Base-by-base conservation (phyloP, 73 alveolate genomes). In the Paraurostyla sp. region DNA sequence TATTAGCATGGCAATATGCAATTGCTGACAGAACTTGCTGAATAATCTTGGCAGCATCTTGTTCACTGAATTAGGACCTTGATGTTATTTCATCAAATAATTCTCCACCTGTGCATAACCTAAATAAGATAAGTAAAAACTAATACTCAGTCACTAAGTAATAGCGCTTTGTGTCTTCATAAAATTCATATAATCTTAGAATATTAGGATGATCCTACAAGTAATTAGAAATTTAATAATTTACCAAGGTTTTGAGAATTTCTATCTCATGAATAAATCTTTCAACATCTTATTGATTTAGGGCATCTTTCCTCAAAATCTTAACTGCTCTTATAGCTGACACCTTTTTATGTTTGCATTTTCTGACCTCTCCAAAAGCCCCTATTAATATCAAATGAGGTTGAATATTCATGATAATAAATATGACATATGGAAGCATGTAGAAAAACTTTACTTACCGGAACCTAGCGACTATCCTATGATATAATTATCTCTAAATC, bases 191-290 rank as follows among this genome's bases (percentile, higher is more conserved):
- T 13, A 97, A 87, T 88, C 94, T 93, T 6, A 95, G 89, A 11
- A 97, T 97, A 84, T 97, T 95, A n/a, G 99, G 99, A 86, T 97
- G 99, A 84, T 95, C 97, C 73, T 32, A 52, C 13, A 40, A 41
- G 11, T 2, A 33, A 18, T 7, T 15, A 32, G 35, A 4, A 13
- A 35, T 3, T 15, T 33, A 13, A 16, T 36, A 38, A 2, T 13
- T 15, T 69, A 69, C 87, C 25, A 96, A 68, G 69, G 89, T 93
- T 57, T 96, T 92, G 69, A 97, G 89, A 27, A 97, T 92, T 63
- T 97, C 99, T 4, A 97, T 93, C 80, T 97, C 99, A 36, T 85
- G 75, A 20, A 80, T 38, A 57, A 89, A 63, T 27, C 94, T 49
- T 25, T 71, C 59, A 32, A 48, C 25, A 22, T 92, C 97, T 38